A percentile compares a stretch with the other conserved stretches of the same genome.
phyloP scores from a whole-genome alignment of 2,329 filamentous ascomycete genomes.

The Penicillium palitans region DNA sequence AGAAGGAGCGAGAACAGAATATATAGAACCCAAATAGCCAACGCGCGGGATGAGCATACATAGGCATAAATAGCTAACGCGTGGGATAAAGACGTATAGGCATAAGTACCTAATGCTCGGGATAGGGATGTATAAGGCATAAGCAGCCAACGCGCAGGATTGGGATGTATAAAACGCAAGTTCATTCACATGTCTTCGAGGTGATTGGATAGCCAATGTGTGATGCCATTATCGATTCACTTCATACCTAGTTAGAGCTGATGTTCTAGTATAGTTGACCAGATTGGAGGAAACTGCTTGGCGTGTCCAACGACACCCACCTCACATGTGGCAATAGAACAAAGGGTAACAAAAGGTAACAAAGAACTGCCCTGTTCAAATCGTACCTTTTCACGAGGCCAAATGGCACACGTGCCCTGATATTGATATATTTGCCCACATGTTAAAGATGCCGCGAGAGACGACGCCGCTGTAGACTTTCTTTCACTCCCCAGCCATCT shows the following conservation, averaged over 20 bases:
- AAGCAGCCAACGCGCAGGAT: no score
- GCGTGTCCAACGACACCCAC: not conserved
- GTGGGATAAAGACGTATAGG: no score
- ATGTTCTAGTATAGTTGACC: not conserved
- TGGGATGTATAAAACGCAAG: no score
- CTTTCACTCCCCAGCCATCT: constrained; percentile 69
- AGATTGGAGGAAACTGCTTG: not conserved
- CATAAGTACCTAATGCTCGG: no score
- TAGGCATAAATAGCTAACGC: no score
- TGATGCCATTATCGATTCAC: not conserved
- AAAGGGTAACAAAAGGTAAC: not conserved
- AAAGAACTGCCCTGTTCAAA: not conserved
- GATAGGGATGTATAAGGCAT: no score
- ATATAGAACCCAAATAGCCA: no score
- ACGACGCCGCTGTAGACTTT: constrained; percentile 35
- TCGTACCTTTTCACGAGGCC: not conserved
- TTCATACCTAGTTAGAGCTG: not conserved
- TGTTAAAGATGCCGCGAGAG: not conserved
- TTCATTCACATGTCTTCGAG: not conserved
- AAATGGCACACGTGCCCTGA: not conserved
- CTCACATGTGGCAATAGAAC: not conserved
- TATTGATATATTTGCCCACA: not conserved
- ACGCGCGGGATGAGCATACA: no score
- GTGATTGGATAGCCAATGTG: not conserved
- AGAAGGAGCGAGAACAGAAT: no score